Evolutionary conservation across 148 eudicot genomes (phyloP).

Genomic region (Dianthus caryophyllus): DNA sequence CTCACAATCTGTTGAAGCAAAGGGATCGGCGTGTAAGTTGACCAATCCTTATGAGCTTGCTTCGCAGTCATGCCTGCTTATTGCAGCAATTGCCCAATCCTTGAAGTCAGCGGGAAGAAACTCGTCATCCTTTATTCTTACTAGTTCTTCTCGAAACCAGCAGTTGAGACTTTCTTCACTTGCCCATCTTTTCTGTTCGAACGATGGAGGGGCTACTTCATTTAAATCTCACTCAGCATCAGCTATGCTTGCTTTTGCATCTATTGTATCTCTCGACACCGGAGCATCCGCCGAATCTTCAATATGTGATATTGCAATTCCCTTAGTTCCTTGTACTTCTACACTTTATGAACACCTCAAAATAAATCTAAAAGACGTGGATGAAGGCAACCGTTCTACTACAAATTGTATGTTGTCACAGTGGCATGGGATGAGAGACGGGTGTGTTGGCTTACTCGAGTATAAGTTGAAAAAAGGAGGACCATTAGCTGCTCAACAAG

Average conservation of each 20-base stretch:
- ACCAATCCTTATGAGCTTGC: constrained; percentile 53
- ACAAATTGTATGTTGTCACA: constrained; percentile 53
- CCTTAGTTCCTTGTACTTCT: constrained; percentile 74
- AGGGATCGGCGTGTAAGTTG: constrained; percentile 42
- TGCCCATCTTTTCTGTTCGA: constrained; percentile 69
- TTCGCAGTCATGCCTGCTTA: constrained; percentile 59
- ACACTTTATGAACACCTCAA: constrained; percentile 76
- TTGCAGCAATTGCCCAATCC: constrained; percentile 77
- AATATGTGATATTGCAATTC: constrained; percentile 63
- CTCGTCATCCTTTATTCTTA: constrained; percentile 70
- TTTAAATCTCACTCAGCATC: constrained; percentile 63
- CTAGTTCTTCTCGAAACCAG: constrained; percentile 74
- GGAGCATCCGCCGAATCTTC: constrained; percentile 48
- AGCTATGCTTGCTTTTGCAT: constrained; percentile 90
- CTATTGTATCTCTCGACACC: constrained; percentile 70
- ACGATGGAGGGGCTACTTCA: constrained; percentile 53
- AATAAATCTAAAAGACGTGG: constrained; percentile 33
- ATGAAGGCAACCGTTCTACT: constrained; percentile 29
- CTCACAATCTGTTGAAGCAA: constrained; percentile 44
- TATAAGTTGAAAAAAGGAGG: constrained; percentile 86
- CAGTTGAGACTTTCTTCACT: constrained; percentile 73
- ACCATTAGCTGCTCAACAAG: constrained; percentile 82
- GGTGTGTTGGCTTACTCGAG: constrained; percentile 81
- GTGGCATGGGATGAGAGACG: constrained; percentile 93
- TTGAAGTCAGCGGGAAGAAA: constrained; percentile 78